phyloP scores from a whole-genome alignment of 768 basidiomycete genomes.

The Galerina sulciceps region DNA sequence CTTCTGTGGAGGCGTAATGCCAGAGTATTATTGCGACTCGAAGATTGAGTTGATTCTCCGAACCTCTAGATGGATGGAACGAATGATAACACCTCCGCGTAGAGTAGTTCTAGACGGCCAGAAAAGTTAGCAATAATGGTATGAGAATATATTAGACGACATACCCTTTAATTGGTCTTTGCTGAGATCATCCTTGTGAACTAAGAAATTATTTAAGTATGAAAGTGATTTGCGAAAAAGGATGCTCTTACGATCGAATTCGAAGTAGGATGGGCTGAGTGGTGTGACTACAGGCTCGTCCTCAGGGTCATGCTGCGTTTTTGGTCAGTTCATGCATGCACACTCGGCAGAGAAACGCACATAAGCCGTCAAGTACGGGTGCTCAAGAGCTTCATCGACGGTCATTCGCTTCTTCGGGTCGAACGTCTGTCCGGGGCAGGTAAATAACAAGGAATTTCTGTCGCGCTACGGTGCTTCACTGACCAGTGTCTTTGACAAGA shows the following conservation, averaged over 20 bases:
- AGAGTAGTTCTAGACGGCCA: conserved; percentile 60
- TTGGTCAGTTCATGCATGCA: conserved; percentile 6
- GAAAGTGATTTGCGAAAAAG: background rate
- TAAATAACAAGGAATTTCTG: background rate
- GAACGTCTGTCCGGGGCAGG: conserved; percentile 59
- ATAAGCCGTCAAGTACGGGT: conserved; percentile 83
- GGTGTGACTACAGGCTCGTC: conserved; percentile 87
- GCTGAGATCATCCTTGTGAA: conserved; percentile 75
- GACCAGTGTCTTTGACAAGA: conserved; percentile 73
- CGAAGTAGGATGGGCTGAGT: conserved; percentile 85
- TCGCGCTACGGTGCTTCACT: conserved; percentile 13
- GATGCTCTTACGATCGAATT: conserved; percentile 74
- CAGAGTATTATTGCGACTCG: background rate
- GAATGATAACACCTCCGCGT: conserved; percentile 83
- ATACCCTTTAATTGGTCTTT: conserved; percentile 74
- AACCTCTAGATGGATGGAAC: conserved; percentile 57
- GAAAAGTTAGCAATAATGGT: conserved; percentile 11
- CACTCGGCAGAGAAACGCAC: conserved; percentile 36
- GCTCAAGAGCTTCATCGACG: conserved; percentile 80
- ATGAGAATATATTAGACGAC: background rate
- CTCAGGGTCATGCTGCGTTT: conserved; percentile 77
- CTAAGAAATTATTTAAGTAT: conserved; percentile 31
- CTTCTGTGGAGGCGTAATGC: background rate
- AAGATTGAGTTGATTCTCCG: background rate
- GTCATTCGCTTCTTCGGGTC: conserved; percentile 86